Evolutionary conservation across 768 basidiomycete genomes (phyloP), one percentile per base, ranked within the genome.

Genomic region (Tephrocybe rancida): DNA sequence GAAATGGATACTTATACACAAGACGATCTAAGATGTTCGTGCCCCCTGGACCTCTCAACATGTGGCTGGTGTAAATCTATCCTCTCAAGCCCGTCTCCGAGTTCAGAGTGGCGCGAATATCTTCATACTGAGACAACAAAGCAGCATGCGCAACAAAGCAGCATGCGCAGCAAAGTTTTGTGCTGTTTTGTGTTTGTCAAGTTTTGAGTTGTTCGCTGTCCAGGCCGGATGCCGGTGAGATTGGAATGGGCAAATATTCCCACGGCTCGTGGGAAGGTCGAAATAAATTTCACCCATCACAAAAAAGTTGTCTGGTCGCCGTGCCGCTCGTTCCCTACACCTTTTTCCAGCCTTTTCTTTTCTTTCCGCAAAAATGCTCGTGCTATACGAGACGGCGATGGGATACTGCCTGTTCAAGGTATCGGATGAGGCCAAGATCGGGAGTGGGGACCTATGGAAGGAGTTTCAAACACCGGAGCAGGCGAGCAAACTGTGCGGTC

Each of bases 351-450:
- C n/a, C 41, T 47, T 25, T 45, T 25, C 41, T 42, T 45, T 30
- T 26, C 35, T 37, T 37, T 37, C 35, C 24, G 13, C 47, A 60
- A 73, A 72, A 72, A 98, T 98, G 95, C 84, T 98, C 72, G 95
- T 98, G 41, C 81, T 99, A 59, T 94, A 95, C 77, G 97, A 98
- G 78, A 95, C 94, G 1, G 84, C 94, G 35, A 84, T 96, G 73
- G 94, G 96, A 73, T 98, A 94, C 80, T 95, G 92, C 78, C 88
- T 99, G 49, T 98, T 99, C 87, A 97, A 97, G 73, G 81, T 96
- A 59, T 87, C 88, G 48, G 88, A 94, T 74, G 78, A 91, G 35
- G 90, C 89, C 50, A 97, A 95, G 77, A 76, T 96, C 48, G 84
- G 87, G 66, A 88, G 84, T 60, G 87, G 88, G 51, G 87, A 97